phyloP scores from a whole-genome alignment of 768 basidiomycete genomes.

The Cubamyces lactineus region DNA sequence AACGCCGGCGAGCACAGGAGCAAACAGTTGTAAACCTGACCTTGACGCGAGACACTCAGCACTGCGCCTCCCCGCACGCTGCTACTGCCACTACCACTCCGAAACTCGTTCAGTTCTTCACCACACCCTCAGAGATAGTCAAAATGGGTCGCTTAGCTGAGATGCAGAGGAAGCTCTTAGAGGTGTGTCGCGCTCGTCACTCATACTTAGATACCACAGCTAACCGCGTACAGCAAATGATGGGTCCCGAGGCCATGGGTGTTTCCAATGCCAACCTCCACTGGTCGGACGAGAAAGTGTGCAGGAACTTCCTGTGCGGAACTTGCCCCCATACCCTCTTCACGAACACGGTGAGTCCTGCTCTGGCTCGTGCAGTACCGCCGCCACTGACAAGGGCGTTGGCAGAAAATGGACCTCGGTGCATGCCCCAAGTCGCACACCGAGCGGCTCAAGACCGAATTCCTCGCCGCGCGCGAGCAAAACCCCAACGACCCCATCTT shows the following conservation, averaged over 20 bases:
- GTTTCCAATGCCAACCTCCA: conserved; percentile 89
- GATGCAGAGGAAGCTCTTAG: conserved; percentile 93
- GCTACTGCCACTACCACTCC: not conserved
- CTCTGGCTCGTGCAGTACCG: not conserved
- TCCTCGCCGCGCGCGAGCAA: conserved; percentile 74
- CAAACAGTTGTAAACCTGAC: conserved; percentile 14
- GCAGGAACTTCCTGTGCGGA: conserved; percentile 96
- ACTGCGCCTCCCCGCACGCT: not conserved
- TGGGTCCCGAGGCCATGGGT: conserved; percentile 99
- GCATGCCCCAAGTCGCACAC: conserved; percentile 97
- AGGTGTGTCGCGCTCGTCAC: conserved; percentile 39
- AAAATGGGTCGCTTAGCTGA: conserved; percentile 94
- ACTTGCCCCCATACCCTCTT: conserved; percentile 98
- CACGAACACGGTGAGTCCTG: conserved; percentile 88
- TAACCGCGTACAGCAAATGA: conserved; percentile 77
- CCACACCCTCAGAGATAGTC: not conserved
- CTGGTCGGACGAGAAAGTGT: conserved; percentile 97
- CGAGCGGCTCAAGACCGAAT: conserved; percentile 91
- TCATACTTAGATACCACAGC: conserved; percentile 36
- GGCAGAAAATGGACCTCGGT: conserved; percentile 98
- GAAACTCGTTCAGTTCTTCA: not conserved
- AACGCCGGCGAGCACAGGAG: not conserved
- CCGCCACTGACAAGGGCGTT: not conserved
- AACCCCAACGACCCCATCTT: conserved; percentile 83
- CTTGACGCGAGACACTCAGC: conserved; percentile 3